These are phyloP conservation scores for Quercus phellos DNA, from an alignment of 331 rosid species.

Conservation along the genomic window DNA sequence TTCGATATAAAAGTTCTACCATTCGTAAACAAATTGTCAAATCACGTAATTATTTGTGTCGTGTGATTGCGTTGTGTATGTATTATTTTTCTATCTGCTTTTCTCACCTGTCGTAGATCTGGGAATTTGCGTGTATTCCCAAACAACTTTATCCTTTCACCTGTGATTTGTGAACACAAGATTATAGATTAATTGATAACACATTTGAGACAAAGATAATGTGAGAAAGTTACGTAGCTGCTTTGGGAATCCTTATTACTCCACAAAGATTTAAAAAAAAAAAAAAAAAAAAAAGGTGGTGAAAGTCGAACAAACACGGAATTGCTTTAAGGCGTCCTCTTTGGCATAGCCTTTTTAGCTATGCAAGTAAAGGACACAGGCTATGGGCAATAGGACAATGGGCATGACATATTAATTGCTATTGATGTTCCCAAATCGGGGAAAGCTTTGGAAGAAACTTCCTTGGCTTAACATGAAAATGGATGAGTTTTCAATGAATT, in stretches of 20 bases:
- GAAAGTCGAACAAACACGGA: neutral
- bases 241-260: neutral
- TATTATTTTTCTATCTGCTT: too few relatives aligned
- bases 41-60: too few relatives aligned
- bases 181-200: too few relatives aligned
- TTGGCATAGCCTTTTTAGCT: slow-evolving; percentile 1
- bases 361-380: neutral
- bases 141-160: too few relatives aligned
- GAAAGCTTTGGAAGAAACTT: neutral
- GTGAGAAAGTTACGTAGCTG: neutral
- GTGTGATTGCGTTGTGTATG: too few relatives aligned
- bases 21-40: too few relatives aligned
- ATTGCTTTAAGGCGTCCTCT: neutral
- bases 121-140: too few relatives aligned
- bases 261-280: neutral
- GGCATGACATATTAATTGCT: neutral
- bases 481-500: neutral
- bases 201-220: neutral
- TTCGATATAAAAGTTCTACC: too few relatives aligned
- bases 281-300: neutral
- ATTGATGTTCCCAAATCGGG: neutral
- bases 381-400: neutral
- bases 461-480: neutral
- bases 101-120: too few relatives aligned
- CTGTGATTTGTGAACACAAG: too few relatives aligned